These are phyloP conservation scores for Lachancea kluyveri DNA, from an alignment of 805 yeast genomes.

Conservation along the genomic window DNA sequence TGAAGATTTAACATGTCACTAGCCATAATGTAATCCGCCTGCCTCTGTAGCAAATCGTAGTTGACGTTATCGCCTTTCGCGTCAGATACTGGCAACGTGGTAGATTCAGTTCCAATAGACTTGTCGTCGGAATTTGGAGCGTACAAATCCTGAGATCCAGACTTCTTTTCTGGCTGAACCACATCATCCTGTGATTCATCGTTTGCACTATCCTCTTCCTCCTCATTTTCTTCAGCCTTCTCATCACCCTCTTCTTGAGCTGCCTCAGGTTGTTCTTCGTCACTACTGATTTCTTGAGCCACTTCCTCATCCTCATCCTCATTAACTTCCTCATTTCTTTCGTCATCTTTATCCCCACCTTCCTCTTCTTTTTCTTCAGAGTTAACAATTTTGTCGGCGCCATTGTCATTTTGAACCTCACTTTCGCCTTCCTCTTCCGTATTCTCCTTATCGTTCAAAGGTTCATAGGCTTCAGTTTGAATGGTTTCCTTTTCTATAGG, in stretches of 20 bases:
- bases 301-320: conserved; percentile 12
- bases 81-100: conserved; percentile 2
- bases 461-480: neutral
- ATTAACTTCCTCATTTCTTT: conserved; percentile 4
- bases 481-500: neutral
- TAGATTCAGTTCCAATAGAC: neutral
- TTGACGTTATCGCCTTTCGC: conserved; percentile 15
- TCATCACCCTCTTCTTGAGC: conserved; percentile 5
- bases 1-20: conserved; percentile 22
- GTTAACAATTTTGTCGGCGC: conserved; percentile 3
- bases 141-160: neutral
- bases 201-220: conserved; percentile 2
- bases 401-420: conserved; percentile 5
- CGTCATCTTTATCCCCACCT: neutral
- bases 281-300: conserved; percentile 2
- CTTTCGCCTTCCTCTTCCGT: conserved; percentile 1
- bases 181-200: conserved; percentile 1
- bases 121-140: conserved; percentile 8
- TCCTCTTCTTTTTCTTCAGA: conserved; percentile 3
- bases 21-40: conserved; percentile 24
- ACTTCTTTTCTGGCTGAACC: conserved; percentile 5
- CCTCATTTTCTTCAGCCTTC: neutral
- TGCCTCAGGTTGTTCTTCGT: conserved; percentile 4
- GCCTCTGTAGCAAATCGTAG: conserved; percentile 24
- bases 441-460: conserved; percentile 2